Evolutionary conservation across 2,329 filamentous ascomycete genomes (phyloP).

Genomic region (Alternaria burnsii): DNA sequence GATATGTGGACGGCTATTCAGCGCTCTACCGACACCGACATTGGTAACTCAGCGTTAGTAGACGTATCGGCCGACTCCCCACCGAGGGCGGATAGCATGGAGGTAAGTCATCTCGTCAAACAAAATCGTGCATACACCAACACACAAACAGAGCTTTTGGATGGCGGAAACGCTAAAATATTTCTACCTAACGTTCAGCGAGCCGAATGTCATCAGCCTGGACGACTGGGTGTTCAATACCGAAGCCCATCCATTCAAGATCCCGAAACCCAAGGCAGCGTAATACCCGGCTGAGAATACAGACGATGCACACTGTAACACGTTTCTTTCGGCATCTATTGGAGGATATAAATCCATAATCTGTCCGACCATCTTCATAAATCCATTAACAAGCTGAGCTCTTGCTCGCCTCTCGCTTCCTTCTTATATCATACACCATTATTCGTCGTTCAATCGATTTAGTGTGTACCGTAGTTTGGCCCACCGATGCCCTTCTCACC

Average conservation of each 20-base stretch:
- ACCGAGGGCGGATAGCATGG: constrained; percentile 55
- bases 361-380: background rate
- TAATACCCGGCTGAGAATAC: background rate
- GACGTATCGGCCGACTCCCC: constrained; percentile 54
- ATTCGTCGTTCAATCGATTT: background rate
- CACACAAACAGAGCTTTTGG: constrained; percentile 54
- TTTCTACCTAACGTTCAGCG: constrained; percentile 58
- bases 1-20: constrained; percentile 60
- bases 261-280: constrained; percentile 28
- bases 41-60: constrained; percentile 57
- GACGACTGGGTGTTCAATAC: constrained; percentile 60
- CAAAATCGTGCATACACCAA: constrained; percentile 16
- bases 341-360: background rate
- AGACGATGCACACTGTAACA: background rate
- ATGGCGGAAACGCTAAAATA: constrained; percentile 61
- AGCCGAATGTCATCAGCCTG: constrained; percentile 53
- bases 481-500: constrained; percentile 30
- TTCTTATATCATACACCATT: background rate
- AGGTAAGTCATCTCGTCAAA: constrained; percentile 37
- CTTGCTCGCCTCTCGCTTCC: background rate
- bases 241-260: constrained; percentile 58
- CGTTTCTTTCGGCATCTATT: background rate
- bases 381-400: background rate
- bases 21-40: constrained; percentile 53
- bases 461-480: constrained; percentile 23